Conservation (phyloP, 2,329 filamentous ascomycete genomes). For the Trichoderma pleuroti region DNA sequence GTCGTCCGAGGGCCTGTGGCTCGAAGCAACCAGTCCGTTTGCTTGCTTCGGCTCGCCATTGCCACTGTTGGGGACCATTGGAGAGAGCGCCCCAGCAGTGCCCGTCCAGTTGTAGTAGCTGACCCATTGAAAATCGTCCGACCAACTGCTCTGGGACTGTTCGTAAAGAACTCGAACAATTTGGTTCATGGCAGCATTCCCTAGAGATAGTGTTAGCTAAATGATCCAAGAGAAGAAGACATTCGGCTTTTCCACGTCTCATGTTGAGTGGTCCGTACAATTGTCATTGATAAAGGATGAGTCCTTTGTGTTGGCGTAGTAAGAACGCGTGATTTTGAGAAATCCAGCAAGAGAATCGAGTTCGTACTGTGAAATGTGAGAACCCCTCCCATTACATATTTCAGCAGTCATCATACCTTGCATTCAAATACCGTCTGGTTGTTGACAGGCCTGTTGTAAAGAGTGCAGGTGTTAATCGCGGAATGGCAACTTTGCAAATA, state of each 20-base stretch:
- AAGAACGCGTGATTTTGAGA: constrained; percentile 74
- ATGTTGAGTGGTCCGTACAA: constrained; percentile 20
- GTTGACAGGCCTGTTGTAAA: constrained; percentile 24
- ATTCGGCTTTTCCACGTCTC: not conserved
- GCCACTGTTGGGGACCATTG: constrained; percentile 59
- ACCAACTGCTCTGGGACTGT: constrained; percentile 29
- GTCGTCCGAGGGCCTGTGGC: constrained; percentile 82
- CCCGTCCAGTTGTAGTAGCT: constrained; percentile 33
- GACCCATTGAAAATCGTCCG: constrained; percentile 25
- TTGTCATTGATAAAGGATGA: constrained; percentile 57
- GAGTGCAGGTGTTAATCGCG: not conserved
- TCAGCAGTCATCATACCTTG: constrained; percentile 22
- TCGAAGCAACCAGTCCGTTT: constrained; percentile 73
- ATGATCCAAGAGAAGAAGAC: no score
- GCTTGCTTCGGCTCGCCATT: constrained; percentile 73
- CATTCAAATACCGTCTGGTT: constrained; percentile 29
- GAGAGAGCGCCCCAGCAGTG: constrained; percentile 25
- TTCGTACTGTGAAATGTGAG: constrained; percentile 64
- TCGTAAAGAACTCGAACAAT: constrained; percentile 28
- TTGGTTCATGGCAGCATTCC: constrained; percentile 53
- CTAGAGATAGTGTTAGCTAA: constrained; percentile 53
- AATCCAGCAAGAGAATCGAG: constrained; percentile 85
- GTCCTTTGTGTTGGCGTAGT: constrained; percentile 67
- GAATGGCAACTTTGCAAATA: not conserved
- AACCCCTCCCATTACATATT: not conserved